Evolutionary conservation across 2,329 filamentous ascomycete genomes (phyloP).

Genomic region (Monosporascus sp.): DNA sequence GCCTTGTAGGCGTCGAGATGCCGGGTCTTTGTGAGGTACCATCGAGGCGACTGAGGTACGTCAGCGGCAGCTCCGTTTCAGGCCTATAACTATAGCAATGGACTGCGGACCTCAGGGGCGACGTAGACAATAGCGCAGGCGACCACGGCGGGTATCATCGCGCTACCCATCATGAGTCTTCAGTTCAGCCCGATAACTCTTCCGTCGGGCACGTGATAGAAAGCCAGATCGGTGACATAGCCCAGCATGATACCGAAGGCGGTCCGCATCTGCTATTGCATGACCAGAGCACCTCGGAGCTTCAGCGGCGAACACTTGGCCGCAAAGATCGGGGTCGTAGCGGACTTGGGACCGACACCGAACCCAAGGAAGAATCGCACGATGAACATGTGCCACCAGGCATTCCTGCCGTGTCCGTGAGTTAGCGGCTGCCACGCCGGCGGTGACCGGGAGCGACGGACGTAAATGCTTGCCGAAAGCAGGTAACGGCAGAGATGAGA

Average conservation of each 20-base stretch:
- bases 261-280: slow-evolving; percentile 62
- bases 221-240: slow-evolving; percentile 55
- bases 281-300: slow-evolving; percentile 64
- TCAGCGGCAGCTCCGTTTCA: slow-evolving; percentile 4
- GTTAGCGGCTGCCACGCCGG: too few species aligned
- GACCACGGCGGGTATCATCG: slow-evolving; percentile 55
- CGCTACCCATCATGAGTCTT: slow-evolving; percentile 65
- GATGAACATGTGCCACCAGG: slow-evolving; percentile 63
- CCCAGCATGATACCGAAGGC: slow-evolving; percentile 52
- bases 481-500: slow-evolving; percentile 50
- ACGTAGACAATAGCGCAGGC: slow-evolving; percentile 49
- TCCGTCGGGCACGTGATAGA: slow-evolving; percentile 50
- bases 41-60: slow-evolving; percentile 19
- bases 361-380: slow-evolving; percentile 65
- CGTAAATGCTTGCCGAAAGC: slow-evolving; percentile 38
- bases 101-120: slow-evolving; percentile 28
- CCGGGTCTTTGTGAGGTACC: slow-evolving; percentile 42
- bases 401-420: slow-evolving; percentile 18
- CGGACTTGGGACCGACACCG: slow-evolving; percentile 64
- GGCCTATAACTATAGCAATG: background rate
- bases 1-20: slow-evolving; percentile 41
- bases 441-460: too few species aligned
- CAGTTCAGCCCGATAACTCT: slow-evolving; percentile 55
- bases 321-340: slow-evolving; percentile 64
- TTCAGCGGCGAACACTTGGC: slow-evolving; percentile 60